These are phyloP conservation scores for Piromyces sp. DNA, from an alignment of 192 early-diverging fungal species.

Conservation along the genomic window DNA sequence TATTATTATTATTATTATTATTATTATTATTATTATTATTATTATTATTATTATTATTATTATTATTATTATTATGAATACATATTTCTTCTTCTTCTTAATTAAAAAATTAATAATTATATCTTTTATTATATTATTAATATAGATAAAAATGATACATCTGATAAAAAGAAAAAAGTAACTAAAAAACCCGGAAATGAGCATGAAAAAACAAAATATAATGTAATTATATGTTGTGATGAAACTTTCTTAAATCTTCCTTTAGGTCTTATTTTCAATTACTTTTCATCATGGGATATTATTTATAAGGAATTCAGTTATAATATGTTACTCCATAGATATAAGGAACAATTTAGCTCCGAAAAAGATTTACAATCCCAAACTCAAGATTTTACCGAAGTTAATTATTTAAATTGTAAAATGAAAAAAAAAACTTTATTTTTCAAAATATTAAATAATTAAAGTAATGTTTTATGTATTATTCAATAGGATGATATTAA, in stretches of 20 bases:
- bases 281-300: background rate
- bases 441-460: too few relatives aligned
- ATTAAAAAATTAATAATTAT: too few relatives aligned
- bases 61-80: too few relatives aligned
- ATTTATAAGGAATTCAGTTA: background rate
- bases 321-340: background rate
- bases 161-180: background rate
- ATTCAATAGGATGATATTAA: too few relatives aligned
- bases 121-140: too few relatives aligned
- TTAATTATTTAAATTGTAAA: background rate
- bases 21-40: too few relatives aligned
- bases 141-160: too few relatives aligned
- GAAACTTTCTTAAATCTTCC: background rate
- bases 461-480: too few relatives aligned
- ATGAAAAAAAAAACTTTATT: background rate
- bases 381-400: background rate
- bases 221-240: background rate
- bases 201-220: background rate
- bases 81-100: too few relatives aligned
- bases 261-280: background rate
- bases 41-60: too few relatives aligned
- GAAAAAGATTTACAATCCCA: background rate
- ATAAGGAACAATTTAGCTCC: background rate
- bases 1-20: too few relatives aligned
- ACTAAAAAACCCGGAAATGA: background rate